Evolutionary conservation across 768 basidiomycete species (phyloP).

Genomic region (Lyophyllum shimeji): DNA sequence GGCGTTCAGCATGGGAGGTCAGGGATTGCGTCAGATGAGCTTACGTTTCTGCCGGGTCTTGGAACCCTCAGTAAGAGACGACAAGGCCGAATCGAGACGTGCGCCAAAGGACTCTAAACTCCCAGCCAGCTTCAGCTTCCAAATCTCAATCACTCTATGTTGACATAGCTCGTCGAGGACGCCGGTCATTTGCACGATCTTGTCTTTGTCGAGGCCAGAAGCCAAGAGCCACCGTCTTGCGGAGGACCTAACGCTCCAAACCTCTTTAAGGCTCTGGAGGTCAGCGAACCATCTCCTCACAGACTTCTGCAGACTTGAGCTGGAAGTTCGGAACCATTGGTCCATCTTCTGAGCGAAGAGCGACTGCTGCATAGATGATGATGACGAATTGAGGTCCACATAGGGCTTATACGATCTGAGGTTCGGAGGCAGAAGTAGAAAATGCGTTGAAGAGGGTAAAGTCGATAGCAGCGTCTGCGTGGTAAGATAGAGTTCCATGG

Average conservation of each 20-base stretch:
- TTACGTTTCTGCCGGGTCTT: slow-evolving; percentile 28
- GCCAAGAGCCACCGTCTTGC: slow-evolving; percentile 45
- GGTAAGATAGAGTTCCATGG: slow-evolving; percentile 57
- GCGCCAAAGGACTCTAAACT: slow-evolving; percentile 47
- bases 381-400: slow-evolving; percentile 66
- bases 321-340: slow-evolving; percentile 65
- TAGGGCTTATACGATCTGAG: slow-evolving; percentile 85
- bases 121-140: slow-evolving; percentile 47
- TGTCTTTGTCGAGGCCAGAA: slow-evolving; percentile 45
- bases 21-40: neutral
- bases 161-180: slow-evolving; percentile 56
- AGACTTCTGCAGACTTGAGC: slow-evolving; percentile 41
- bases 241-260: slow-evolving; percentile 69
- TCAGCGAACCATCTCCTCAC: slow-evolving; percentile 58
- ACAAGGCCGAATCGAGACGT: slow-evolving; percentile 39
- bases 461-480: slow-evolving; percentile 66
- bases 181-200: slow-evolving; percentile 41
- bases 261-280: slow-evolving; percentile 58
- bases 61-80: slow-evolving; percentile 27
- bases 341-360: slow-evolving; percentile 47
- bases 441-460: slow-evolving; percentile 82
- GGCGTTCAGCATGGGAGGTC: neutral
- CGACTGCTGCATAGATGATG: slow-evolving; percentile 46
- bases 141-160: slow-evolving; percentile 55
- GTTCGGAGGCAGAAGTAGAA: slow-evolving; percentile 69